These are phyloP conservation scores for Annona cherimola DNA, from an alignment of 164 flowering plant genomes.

Conservation along the genomic window DNA sequence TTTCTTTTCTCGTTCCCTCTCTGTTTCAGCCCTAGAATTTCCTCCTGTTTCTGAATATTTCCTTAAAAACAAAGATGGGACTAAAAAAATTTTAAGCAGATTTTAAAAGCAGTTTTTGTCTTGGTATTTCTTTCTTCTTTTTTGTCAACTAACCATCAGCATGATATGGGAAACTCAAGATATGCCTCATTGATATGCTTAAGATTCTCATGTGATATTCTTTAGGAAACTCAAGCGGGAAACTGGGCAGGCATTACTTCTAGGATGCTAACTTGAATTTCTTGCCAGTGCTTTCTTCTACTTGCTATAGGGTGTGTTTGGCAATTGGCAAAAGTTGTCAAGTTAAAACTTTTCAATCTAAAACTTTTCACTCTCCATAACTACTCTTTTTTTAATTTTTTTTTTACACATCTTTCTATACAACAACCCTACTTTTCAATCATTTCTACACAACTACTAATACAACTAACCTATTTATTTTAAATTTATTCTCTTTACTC, in stretches of 20 bases:
- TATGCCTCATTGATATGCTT: not conserved
- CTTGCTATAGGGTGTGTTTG: not conserved
- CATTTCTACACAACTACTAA: too few species aligned
- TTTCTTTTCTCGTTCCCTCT: not conserved
- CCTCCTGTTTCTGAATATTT: too few species aligned
- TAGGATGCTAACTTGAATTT: not conserved
- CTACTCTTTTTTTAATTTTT: too few species aligned
- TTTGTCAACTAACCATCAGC: not conserved
- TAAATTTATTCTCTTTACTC: too few species aligned
- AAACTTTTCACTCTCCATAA: too few species aligned
- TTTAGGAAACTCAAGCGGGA: not conserved
- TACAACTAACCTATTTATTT: too few species aligned
- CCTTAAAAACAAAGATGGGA: too few species aligned
- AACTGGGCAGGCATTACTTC: not conserved
- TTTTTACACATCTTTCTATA: too few species aligned
- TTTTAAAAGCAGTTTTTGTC: not conserved
- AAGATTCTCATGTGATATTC: not conserved
- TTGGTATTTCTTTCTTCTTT: not conserved
- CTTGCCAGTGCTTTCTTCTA: not conserved
- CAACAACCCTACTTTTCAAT: too few species aligned
- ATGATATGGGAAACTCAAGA: not conserved
- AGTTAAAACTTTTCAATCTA: too few species aligned
- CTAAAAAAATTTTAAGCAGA: too few species aligned
- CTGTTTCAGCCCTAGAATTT: not conserved
- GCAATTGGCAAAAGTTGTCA: too few species aligned